These are phyloP conservation scores for Zanthoxylum bungeanum DNA, from an alignment of 345 rosid genomes.

Conservation along the genomic window DNA sequence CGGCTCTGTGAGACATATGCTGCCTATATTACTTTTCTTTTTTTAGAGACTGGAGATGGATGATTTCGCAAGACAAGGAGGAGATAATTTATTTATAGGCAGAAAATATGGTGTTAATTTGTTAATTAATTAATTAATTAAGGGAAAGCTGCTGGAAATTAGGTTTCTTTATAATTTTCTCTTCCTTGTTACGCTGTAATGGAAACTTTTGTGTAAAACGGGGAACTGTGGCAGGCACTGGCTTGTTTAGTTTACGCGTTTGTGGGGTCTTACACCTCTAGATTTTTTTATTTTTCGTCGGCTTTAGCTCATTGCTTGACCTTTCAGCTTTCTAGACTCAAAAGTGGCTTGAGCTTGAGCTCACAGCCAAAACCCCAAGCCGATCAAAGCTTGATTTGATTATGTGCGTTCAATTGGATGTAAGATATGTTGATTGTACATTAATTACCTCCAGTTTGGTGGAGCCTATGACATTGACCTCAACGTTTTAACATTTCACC, in stretches of 20 bases:
- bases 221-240: background rate
- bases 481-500: too few species aligned
- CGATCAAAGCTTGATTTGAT: too few species aligned
- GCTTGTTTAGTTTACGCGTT: background rate
- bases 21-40: background rate
- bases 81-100: constrained; percentile 8
- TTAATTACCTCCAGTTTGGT: too few species aligned
- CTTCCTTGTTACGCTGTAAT: background rate
- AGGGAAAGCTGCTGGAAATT: background rate
- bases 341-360: too few species aligned
- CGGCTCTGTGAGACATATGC: constrained; percentile 74
- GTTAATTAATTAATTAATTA: too few species aligned
- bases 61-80: background rate
- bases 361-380: too few species aligned
- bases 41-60: background rate
- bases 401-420: too few species aligned
- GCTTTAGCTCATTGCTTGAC: background rate
- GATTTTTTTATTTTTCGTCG: background rate
- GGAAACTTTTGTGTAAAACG: background rate
- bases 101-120: background rate
- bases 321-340: background rate
- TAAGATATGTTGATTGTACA: too few species aligned
- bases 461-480: too few species aligned
- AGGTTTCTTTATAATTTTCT: background rate
- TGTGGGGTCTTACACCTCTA: background rate